Conservation (phyloP, 257 asterid species). For the Nicotiana otophora region DNA sequence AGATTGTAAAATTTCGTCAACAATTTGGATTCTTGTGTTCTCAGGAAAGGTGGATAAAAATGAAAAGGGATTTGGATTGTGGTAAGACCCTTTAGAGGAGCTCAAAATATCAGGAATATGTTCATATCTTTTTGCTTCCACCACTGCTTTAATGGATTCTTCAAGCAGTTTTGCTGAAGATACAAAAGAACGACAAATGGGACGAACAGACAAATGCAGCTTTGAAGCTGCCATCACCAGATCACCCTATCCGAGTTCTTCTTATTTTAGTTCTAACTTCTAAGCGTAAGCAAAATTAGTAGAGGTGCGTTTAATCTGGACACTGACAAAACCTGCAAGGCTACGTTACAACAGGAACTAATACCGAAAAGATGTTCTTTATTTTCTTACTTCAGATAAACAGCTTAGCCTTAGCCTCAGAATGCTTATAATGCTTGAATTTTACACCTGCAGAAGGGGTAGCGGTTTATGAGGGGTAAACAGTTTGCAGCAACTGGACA, state of each 20-base stretch:
- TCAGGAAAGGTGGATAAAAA: conserved; percentile 46
- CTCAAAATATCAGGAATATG: conserved; percentile 53
- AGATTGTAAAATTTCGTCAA: conserved; percentile 56
- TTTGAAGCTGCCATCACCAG: conserved; percentile 1
- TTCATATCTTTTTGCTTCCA: conserved; percentile 44
- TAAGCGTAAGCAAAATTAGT: background rate
- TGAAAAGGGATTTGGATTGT: conserved; percentile 55
- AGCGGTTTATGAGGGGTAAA: background rate
- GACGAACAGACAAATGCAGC: background rate
- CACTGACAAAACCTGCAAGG: background rate
- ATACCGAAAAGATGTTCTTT: background rate
- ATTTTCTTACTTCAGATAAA: background rate
- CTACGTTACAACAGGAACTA: background rate
- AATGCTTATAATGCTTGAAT: background rate
- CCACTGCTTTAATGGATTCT: conserved; percentile 48
- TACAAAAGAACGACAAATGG: conserved; percentile 10
- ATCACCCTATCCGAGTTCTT: background rate
- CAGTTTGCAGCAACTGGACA: background rate
- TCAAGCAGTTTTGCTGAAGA: conserved; percentile 26
- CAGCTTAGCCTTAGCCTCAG: background rate
- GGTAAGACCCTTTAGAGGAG: conserved; percentile 17
- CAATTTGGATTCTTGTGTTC: conserved; percentile 24
- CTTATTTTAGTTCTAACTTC: background rate
- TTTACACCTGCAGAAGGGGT: background rate
- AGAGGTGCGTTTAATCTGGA: background rate